Conservation (phyloP, 2,329 filamentous ascomycete species). For the Apiospora sp. region DNA sequence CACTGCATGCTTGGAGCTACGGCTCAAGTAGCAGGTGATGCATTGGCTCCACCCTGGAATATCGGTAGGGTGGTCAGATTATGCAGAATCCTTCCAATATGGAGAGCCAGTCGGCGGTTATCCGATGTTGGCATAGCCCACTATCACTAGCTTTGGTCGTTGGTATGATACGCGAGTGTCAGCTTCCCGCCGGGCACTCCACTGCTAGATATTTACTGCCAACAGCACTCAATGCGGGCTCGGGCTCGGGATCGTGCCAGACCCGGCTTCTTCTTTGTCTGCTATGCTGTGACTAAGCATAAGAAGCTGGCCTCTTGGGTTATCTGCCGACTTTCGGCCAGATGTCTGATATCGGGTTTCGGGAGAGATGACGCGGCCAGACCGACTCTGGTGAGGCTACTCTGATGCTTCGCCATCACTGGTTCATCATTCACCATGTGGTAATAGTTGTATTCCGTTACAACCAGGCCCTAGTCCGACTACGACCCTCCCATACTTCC, state of each 20-base stretch:
- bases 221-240: not conserved
- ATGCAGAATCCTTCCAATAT: not conserved
- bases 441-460: constrained; percentile 11
- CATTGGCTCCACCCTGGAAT: not conserved
- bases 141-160: not conserved
- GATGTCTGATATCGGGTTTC: constrained; percentile 26
- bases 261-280: constrained; percentile 8
- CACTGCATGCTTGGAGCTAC: not conserved
- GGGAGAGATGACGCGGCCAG: constrained; percentile 25
- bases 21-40: not conserved
- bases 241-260: not conserved
- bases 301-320: not conserved
- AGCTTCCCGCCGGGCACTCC: not conserved
- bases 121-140: not conserved
- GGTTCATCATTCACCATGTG: not conserved
- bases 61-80: not conserved
- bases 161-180: not conserved
- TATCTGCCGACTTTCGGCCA: constrained; percentile 23
- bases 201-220: not conserved
- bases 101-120: not conserved
- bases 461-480: not conserved
- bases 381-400: constrained; percentile 24
- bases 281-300: not conserved
- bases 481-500: not conserved
- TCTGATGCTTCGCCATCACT: constrained; percentile 1